Conservation (phyloP, 768 basidiomycete species). For the Leccinum subgranulosum region DNA sequence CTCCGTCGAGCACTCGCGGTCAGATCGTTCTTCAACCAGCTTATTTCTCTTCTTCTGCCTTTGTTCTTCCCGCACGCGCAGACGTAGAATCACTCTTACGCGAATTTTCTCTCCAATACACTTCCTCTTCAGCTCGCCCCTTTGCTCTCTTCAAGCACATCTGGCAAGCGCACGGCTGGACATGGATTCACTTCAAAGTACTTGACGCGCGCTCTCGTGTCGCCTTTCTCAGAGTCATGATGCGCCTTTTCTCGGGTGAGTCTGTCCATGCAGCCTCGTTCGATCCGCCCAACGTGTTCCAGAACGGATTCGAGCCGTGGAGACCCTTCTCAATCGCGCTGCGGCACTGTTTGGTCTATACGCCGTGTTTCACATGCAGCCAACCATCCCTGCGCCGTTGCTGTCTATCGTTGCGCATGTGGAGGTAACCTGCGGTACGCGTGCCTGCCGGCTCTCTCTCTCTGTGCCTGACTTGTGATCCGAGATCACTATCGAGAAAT, state of each 20-base stretch:
- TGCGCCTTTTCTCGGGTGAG: constrained; percentile 68
- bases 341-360: constrained; percentile 69
- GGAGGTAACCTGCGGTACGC: constrained; percentile 56
- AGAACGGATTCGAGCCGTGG: constrained; percentile 54
- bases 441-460: neutral
- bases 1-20: constrained; percentile 58
- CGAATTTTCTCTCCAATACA: constrained; percentile 51
- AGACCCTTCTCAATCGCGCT: constrained; percentile 52
- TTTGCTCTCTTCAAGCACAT: constrained; percentile 69
- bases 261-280: neutral
- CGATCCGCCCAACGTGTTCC: neutral
- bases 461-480: constrained; percentile 4
- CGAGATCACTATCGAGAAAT: constrained; percentile 59
- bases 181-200: constrained; percentile 71
- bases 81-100: constrained; percentile 57
- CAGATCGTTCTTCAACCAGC: constrained; percentile 64
- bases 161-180: constrained; percentile 70
- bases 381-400: constrained; percentile 47
- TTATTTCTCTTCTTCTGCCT: constrained; percentile 78
- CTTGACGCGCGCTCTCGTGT: constrained; percentile 67
- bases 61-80: constrained; percentile 58
- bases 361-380: constrained; percentile 68
- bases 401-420: constrained; percentile 53
- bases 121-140: constrained; percentile 37
- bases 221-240: constrained; percentile 54